Evolutionary conservation across 2,329 filamentous ascomycete genomes (phyloP), one percentile per base, ranked within the genome.

Genomic region (Neocatenulostroma microsporum): DNA sequence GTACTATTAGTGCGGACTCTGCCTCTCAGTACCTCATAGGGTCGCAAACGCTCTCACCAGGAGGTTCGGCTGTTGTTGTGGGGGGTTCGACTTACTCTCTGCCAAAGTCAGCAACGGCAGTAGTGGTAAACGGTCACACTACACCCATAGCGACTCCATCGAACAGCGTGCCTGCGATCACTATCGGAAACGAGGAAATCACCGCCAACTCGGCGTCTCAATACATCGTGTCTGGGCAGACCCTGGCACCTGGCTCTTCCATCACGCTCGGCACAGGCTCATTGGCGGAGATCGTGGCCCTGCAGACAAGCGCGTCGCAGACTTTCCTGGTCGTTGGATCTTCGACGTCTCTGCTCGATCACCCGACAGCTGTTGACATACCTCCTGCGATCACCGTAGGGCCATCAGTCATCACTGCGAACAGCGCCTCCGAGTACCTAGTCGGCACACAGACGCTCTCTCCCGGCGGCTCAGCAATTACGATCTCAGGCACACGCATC

Each of bases 381-480:
- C 28, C 35, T n/a, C 27, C 27, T 12, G 13, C 35, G 9, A 14
- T 37, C 15, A 32, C 21, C 19, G 21, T 37, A 4, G 28, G 35
- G 7, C 32, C 35, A 7, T 20, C 19, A 8, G 12, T 26, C 17
- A 17, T 37, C 11, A 24, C 35, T 5, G 12, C 35, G 10, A 13
- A 20, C 15, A 21, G 3, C 14, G n/a, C 15, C 10, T 38, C 29
- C 3, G 9, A 34, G 12, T 41, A 41, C 14, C 13, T 41, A 1
- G 11, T 41, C 27, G 34, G 24, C 9, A 23, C 18, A 4, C 51
- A 60, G 21, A 62, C 57, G 6, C 42, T 64, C 4, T 44, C 40
- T 23, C 52, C 58, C 20, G 61, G 60, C 31, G 58, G 51, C 2
- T 40, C 54, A 5, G 42, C 55, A 3, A 46, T 64, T 15, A 57